Percentiles rank a stretch among this genome's conserved stretches.
Evolutionary conservation across 208 protist species (phyloP).

Genomic region (Crithidia brevicula): DNA sequence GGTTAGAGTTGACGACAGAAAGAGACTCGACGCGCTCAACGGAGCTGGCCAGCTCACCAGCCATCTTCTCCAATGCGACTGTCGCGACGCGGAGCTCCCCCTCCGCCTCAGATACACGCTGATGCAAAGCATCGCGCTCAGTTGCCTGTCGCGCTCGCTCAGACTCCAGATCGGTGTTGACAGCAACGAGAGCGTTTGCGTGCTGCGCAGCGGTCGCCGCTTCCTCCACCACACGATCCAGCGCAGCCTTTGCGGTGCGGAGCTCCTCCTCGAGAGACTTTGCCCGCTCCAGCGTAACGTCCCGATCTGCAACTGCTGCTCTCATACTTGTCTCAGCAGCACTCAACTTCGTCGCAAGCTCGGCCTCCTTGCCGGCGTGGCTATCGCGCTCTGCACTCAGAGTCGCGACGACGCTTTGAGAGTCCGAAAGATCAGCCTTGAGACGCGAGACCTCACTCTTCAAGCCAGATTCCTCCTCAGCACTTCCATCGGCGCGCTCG

Average conservation of each 20-base stretch:
- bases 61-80: neutral
- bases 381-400: neutral
- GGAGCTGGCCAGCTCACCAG: neutral
- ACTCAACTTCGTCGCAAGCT: conserved; percentile 14
- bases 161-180: too few relatives aligned
- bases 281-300: conserved; percentile 7
- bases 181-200: too few relatives aligned
- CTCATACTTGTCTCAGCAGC: conserved; percentile 14
- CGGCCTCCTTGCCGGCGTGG: neutral
- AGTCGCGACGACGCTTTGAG: neutral
- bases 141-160: too few relatives aligned
- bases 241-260: neutral
- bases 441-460: neutral
- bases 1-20: neutral
- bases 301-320: neutral
- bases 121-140: neutral
- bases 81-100: neutral
- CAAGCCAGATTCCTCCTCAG: neutral
- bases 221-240: too few relatives aligned
- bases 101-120: neutral
- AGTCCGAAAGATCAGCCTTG: neutral
- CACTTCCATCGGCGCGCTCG: neutral
- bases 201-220: too few relatives aligned
- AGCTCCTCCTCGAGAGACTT: neutral
- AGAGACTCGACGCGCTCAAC: neutral